Evolutionary conservation across 73 alveolate species (phyloP).

Genomic region (Uronychia binucleata): DNA sequence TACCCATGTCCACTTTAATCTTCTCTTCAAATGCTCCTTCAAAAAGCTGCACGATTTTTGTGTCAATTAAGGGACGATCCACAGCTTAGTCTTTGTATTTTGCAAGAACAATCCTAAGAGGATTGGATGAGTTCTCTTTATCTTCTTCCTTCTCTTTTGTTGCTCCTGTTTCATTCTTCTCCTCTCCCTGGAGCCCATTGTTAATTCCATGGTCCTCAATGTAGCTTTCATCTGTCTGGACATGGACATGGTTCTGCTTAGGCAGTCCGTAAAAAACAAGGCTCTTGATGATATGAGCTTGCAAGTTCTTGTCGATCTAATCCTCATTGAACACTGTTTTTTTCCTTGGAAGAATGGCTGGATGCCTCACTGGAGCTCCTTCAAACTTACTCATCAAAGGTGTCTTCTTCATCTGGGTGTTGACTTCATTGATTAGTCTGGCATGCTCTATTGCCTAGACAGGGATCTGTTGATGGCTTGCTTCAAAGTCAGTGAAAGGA

Average conservation of each 20-base stretch:
- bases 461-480: background rate
- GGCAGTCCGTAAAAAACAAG: background rate
- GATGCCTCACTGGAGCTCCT: too few relatives aligned
- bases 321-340: background rate
- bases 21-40: slow-evolving; percentile 41
- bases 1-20: slow-evolving; percentile 25
- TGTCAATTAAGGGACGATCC: slow-evolving; percentile 6
- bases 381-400: background rate
- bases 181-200: too few relatives aligned
- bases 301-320: background rate
- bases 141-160: background rate
- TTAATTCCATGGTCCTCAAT: background rate
- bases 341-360: background rate
- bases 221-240: slow-evolving; percentile 1
- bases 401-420: background rate
- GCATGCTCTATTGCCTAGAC: background rate
- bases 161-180: background rate
- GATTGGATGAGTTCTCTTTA: background rate
- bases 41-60: slow-evolving; percentile 7
- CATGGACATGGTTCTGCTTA: background rate
- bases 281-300: background rate
- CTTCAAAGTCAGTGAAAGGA: background rate
- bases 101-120: background rate
- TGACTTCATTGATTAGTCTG: background rate
- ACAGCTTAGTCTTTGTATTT: background rate